Evolutionary conservation across 768 basidiomycete genomes (phyloP), one percentile per base, ranked within the genome.

Genomic region (Psilocybe tampanensis): DNA sequence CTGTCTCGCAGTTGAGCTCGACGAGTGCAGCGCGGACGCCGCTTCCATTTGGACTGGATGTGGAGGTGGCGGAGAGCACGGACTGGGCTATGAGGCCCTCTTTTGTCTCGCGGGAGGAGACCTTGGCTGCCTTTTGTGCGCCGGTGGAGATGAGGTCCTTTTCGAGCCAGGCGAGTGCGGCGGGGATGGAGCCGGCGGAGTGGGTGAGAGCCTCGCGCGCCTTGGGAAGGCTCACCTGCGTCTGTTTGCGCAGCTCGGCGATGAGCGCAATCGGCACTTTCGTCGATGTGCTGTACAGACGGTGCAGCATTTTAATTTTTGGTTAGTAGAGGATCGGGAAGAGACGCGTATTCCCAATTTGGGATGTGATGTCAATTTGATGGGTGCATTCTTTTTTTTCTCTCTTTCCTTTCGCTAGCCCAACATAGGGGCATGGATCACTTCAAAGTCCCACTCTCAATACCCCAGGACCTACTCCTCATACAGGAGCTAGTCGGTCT

Each of bases 1-100:
- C 95, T 51, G 95, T 97, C 76, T 98, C 95, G 76, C 95, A 98
- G 64, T 92, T 93, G 59, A 97, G 77, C 72, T 98, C 95, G 55
- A 98, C 77, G 83, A 97, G 90, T 18, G 89, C 86, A 11, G 90
- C 94, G 34, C 92, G 84, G 33, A 91, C 72, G 36, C 82, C 79
- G 1, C 29, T 29, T 9, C 29, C 29, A 29, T 9, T 79, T 80
- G 34, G 68, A 45, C 66, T 69, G 32, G 73, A 61, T 17, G 78
- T 79, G 19, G 74, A 73, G 15, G 89, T 91, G 13, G 81, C 76
- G 17, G 90, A 86, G 21, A 96, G 80, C 11, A 93, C 72, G 43
- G 85, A 86, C n/a, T 90, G 77, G 52, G 86, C 87, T 36, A 98
- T 79, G 17, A 94, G 76, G 2, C 96, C 95, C 64, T 97, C 86